phyloP scores from a whole-genome alignment of 768 basidiomycete species.

The Suillus hirtellus region DNA sequence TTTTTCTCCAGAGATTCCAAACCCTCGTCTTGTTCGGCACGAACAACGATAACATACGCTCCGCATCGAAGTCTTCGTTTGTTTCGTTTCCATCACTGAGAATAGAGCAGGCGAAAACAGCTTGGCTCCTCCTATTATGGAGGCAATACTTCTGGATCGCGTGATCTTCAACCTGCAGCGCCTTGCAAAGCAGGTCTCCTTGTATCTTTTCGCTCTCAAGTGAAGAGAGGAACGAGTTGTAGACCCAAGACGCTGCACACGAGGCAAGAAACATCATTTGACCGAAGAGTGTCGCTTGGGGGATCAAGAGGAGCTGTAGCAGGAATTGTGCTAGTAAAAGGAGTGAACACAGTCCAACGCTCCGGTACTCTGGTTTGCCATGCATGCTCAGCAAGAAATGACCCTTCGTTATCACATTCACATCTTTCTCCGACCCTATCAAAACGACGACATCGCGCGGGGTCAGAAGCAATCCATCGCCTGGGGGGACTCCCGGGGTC shows the following conservation, averaged over 20 bases:
- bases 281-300: conserved; percentile 35
- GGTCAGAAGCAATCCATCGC: conserved; percentile 34
- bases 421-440: conserved; percentile 31
- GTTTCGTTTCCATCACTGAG: conserved; percentile 25
- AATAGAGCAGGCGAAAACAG: conserved; percentile 28
- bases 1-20: conserved; percentile 27
- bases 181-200: conserved; percentile 19
- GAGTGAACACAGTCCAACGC: conserved; percentile 31
- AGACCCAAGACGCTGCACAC: conserved; percentile 35
- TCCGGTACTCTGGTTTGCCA: conserved; percentile 18
- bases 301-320: conserved; percentile 36
- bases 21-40: conserved; percentile 26
- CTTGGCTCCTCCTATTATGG: conserved; percentile 23
- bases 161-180: conserved; percentile 13
- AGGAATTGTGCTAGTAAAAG: conserved; percentile 35
- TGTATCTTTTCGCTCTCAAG: conserved; percentile 38
- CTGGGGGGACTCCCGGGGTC: conserved; percentile 27
- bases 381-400: conserved; percentile 26
- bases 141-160: conserved; percentile 23
- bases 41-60: conserved; percentile 22
- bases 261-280: conserved; percentile 36
- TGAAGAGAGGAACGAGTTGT: conserved; percentile 37
- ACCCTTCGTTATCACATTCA: conserved; percentile 35
- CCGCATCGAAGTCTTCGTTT: conserved; percentile 7
- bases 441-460: conserved; percentile 30